Percentiles rank a stretch among this genome's conserved stretches.
Conservation (phyloP, 352 stramenopile genomes). For the Globisporangium alternatum region DNA sequence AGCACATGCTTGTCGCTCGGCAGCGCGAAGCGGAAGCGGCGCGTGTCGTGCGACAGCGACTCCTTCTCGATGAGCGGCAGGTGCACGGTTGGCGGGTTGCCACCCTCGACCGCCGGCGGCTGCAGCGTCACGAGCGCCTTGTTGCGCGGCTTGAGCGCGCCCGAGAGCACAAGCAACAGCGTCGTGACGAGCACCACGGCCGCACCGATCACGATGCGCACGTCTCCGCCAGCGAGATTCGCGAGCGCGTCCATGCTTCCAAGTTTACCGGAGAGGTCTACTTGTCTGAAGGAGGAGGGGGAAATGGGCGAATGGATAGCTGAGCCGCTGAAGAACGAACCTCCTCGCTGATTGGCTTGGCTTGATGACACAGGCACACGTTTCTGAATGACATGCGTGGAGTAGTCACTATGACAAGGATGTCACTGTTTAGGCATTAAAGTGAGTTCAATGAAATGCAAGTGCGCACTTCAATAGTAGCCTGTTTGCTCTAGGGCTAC, state of each 20-base stretch:
- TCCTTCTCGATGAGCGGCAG: conserved; percentile 90
- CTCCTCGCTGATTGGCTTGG: background rate
- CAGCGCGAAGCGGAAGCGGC: conserved; percentile 93
- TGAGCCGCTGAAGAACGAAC: conserved; percentile 1
- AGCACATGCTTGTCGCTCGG: conserved; percentile 81
- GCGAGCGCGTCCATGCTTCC: conserved; percentile 43
- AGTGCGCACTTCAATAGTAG: background rate
- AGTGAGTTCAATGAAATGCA: background rate
- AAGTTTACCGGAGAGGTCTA: background rate
- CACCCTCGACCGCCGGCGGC: conserved; percentile 28
- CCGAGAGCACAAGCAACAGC: conserved; percentile 35
- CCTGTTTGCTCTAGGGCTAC: background rate
- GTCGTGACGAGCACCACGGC: conserved; percentile 51
- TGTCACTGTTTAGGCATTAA: background rate
- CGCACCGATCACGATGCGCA: conserved; percentile 44
- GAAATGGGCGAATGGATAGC: conserved; percentile 1
- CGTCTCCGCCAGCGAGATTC: conserved; percentile 36
- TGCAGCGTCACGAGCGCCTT: conserved; percentile 51
- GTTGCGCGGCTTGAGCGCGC: conserved; percentile 36
- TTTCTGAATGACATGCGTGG: conserved; percentile 7
- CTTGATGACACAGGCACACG: conserved; percentile 9
- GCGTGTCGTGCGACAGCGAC: conserved; percentile 90
- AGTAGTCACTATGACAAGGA: background rate
- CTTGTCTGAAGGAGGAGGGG: background rate
- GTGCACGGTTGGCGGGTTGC: conserved; percentile 43